Base-by-base conservation (phyloP, 2,329 filamentous ascomycete species). In the Aspergillus phoenicis region DNA sequence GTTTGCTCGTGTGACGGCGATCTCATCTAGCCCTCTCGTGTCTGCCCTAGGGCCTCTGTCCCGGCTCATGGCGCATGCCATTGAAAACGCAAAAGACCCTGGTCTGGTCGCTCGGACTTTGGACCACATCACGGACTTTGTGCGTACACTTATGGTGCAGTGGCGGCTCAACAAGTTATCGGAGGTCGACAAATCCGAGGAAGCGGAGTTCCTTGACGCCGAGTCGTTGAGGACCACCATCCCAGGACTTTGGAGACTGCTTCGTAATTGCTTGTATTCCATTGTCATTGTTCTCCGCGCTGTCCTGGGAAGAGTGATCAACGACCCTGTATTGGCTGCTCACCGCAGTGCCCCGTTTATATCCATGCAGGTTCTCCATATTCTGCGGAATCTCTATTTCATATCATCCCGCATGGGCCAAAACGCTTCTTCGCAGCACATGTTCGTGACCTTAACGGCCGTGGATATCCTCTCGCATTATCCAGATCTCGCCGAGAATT, bases 381-480 rank as follows among this genome's bases (percentile, higher is more conserved):
- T 86, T 11, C 84, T 97, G 10, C 87, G 91, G 28, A 89, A 91
- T 69, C 79, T 96, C 20, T 91, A 88, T 76, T 97, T 97, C 73
- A 87, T 97, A 63, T 91, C 91, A 0, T 88, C 87, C 13, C 85
- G 91, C 41, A 84, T 91, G 58, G 89, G 89, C 20, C 87, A 89
- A 59, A 86, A 85, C 62, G 84, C 87, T 1, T 96, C 96, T 69
- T 91, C 93, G 57, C 90, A 91, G 60, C 94, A 96, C 75, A 87
- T 85, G 1, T 97, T 97, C 71, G 89, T 91, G 26, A 92, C 93
- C 69, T 83, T 96, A 22, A 87, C 91, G 1, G 88, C 92, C 3
- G 87, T 97, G 64, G 93, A 97, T 74, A 87, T 93, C 41, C 83
- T 97, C 5, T 83, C 89, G 8, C 85, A 87, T n/a, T 89, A 91